Base-by-base conservation (phyloP, 177 flowering plant genomes). In the Viscum album region DNA sequence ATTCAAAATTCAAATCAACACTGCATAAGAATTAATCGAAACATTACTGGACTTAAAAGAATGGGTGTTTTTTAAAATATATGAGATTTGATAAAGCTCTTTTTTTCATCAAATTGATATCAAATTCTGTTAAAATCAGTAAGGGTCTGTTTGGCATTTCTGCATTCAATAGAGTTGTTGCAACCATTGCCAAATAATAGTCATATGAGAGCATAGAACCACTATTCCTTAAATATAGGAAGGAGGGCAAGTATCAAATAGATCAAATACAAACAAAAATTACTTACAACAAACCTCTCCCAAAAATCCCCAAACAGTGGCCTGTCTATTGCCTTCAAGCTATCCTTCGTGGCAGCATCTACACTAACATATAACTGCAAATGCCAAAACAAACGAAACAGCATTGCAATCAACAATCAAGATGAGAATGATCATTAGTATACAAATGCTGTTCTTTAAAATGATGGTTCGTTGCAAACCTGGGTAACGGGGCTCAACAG, bases 291-390 rank as follows among this genome's bases (percentile, higher is more conserved):
- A 73, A 95, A 92, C 52, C 96, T 84, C 84, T 95, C 99, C 99
- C 99, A 95, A 68, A 90, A 90, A 77, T 95, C 99, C 58, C 91
- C 91, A 82, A 95, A 92, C 31, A 95, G 89, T 66, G 98, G 99
- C 68, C 99, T 88, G 74, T 95, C 98, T 75, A 95, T 88, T 69
- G 97, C 96, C 80, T 95, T 95, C 85, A 95, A 77, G 76, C 92
- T 92, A 1, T 95, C 98, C 78, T 90, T 95, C 34, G 99, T 89
- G 69, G 97, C 97, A 75, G 99, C 99, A 84, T 95, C 99, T 2
- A 95, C 95, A 76, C 99, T 95, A 26, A 95, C 98, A 79, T 95
- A 95, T 70, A 95, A 80, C 99, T 95, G 88, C 82, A 85, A 35
- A 39, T 33, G n/a, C 67, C 66, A 76, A 74, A 73, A 21, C n/a